These are phyloP conservation scores for Podochytrium sp. DNA, from an alignment of 192 early-diverging fungal species.

Conservation along the genomic window DNA sequence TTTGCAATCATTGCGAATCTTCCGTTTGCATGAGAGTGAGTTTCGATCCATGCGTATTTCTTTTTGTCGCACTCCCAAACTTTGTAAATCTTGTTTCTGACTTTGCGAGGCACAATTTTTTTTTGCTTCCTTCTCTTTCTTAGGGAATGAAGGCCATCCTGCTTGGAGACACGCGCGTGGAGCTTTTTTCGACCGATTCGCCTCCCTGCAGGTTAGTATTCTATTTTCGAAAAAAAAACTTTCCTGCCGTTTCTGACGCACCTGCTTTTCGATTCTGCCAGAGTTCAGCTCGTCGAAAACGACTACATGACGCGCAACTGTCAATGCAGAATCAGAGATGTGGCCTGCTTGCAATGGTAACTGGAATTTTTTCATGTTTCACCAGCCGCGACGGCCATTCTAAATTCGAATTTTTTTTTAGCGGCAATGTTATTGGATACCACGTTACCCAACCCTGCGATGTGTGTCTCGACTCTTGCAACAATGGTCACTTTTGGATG, in stretches of 20 bases:
- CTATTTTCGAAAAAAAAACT: constrained; percentile 11
- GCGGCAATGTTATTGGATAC: constrained; percentile 76
- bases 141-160: constrained; percentile 83
- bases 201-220: constrained; percentile 49
- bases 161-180: constrained; percentile 68
- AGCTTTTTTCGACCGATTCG: constrained; percentile 75
- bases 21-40: constrained; percentile 60
- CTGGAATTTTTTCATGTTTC: neutral
- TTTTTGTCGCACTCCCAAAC: no score
- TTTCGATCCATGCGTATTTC: neutral
- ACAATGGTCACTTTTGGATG: constrained; percentile 99
- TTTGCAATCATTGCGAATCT: constrained; percentile 67
- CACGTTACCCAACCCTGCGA: constrained; percentile 84
- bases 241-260: neutral
- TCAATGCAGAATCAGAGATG: constrained; percentile 76
- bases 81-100: constrained; percentile 1
- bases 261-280: neutral
- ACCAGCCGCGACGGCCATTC: neutral
- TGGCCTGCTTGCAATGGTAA: constrained; percentile 78
- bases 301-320: constrained; percentile 85
- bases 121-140: neutral
- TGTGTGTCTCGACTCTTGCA: constrained; percentile 84
- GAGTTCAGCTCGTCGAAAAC: constrained; percentile 65
- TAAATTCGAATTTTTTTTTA: no score
- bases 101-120: neutral